Percentiles rank a stretch among this genome's conserved stretches.
Evolutionary conservation across 768 basidiomycete genomes (phyloP).

Genomic region (Boletus subcaerulescens): DNA sequence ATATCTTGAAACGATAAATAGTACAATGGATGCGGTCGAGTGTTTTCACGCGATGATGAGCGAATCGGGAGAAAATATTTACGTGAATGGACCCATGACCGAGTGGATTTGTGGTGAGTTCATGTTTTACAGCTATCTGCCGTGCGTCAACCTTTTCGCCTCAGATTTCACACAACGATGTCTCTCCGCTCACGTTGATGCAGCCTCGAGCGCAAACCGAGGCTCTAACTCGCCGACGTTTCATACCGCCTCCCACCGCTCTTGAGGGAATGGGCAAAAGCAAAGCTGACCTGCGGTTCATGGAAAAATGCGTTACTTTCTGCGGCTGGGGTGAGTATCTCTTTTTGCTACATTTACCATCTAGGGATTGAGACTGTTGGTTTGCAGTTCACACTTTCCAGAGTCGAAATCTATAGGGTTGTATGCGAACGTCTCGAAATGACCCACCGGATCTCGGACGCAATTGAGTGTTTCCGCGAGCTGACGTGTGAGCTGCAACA

Average conservation of each 20-base stretch:
- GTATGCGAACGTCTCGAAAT: not conserved
- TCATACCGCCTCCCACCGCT: not conserved
- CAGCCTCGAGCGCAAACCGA: too few relatives aligned
- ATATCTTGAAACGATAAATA: too few relatives aligned
- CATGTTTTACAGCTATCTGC: not conserved
- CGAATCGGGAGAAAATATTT: not conserved
- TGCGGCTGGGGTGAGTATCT: not conserved
- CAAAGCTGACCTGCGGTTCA: not conserved
- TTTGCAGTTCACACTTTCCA: not conserved
- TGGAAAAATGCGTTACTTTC: not conserved
- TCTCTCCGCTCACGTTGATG: not conserved
- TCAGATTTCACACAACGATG: not conserved
- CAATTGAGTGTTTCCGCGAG: not conserved
- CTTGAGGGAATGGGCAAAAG: not conserved
- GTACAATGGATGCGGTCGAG: not conserved
- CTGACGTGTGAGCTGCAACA: not conserved
- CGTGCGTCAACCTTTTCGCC: not conserved
- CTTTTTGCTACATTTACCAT: not conserved
- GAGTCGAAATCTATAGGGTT: not conserved
- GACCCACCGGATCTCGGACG: not conserved
- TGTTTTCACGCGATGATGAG: not conserved
- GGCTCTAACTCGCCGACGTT: too few relatives aligned
- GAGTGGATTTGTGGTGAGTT: not conserved
- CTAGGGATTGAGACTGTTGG: not conserved
- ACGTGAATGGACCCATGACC: too few relatives aligned